These are phyloP conservation scores for Annulohypoxylon truncatum DNA, from an alignment of 2,329 filamentous ascomycete genomes.

Conservation along the genomic window DNA sequence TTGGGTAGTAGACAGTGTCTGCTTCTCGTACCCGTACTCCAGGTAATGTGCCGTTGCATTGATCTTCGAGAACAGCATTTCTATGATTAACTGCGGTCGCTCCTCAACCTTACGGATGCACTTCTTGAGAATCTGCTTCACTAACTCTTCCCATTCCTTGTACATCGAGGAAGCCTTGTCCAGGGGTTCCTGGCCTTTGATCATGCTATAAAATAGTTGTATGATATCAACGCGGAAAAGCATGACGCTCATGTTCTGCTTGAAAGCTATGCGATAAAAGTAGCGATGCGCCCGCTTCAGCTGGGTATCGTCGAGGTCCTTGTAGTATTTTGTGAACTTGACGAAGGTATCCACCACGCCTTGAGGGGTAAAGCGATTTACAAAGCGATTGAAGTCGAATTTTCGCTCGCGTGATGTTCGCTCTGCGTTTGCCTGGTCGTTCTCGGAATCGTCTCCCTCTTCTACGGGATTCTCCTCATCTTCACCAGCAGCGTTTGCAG, in stretches of 20 bases:
- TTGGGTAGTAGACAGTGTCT: conserved; percentile 70
- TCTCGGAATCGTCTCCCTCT: conserved; percentile 74
- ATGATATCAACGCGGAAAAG: conserved; percentile 93
- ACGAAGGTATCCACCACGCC: conserved; percentile 90
- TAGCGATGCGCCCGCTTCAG: conserved; percentile 93
- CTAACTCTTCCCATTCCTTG: conserved; percentile 91
- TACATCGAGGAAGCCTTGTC: conserved; percentile 74
- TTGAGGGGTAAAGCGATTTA: conserved; percentile 83
- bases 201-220: conserved; percentile 87
- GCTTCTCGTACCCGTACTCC: conserved; percentile 89
- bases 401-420: conserved; percentile 83
- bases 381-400: conserved; percentile 91
- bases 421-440: conserved; percentile 79
- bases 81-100: conserved; percentile 84
- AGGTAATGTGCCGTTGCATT: conserved; percentile 85
- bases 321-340: conserved; percentile 81
- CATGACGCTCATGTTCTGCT: conserved; percentile 89
- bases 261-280: conserved; percentile 94
- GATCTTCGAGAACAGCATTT: conserved; percentile 95
- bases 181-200: conserved; percentile 85
- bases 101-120: conserved; percentile 88
- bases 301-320: conserved; percentile 81
- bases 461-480: conserved; percentile 63
- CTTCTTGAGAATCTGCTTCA: conserved; percentile 83
- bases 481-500: conserved; percentile 58